Evolutionary conservation across 2,329 filamentous ascomycete species (phyloP), one percentile per base, ranked within the genome.

Genomic region (Colletotrichum tropicicola): DNA sequence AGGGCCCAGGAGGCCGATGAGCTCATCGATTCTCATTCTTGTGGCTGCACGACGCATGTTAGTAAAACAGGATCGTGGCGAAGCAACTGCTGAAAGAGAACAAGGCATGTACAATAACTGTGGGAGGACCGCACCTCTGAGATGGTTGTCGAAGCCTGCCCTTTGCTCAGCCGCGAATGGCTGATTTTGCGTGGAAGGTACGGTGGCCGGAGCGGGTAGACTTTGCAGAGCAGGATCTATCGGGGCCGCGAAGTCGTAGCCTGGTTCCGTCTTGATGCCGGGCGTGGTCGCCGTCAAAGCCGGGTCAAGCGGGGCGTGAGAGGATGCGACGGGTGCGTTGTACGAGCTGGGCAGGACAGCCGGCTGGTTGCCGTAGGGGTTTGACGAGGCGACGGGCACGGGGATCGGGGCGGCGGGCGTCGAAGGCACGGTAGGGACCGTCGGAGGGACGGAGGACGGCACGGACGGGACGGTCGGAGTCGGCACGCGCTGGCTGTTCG

Each of bases 1-100:
- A 56, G 87, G 84, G 70, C 89, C 87, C 66, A 91, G 83, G 69
- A 83, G 75, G 66, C 80, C 78, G 71, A 94, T 88, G 43, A 96
- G 88, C 71, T 94, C 91, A 75, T 90, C 87, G 72, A 96, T 88
- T 73, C 86, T 88, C 78, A 93, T 90, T 74, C 85, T 89, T 79
- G 86, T 87, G 75, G 84, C 87, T 88, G 77, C 68, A 76, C 67
- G 67, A 70, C 69, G 72, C 73, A 73, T 73, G 79, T 87, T 76
- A 87, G 83, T 75, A 71, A 73, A 70, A 70, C 68, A 73, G 67
- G 71, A 64, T 68, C n/a, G 68, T 62, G 70, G 68, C 66, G 69
- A 56, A 59, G 49, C 49, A 23, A 65, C 48, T 25, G 61, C 61
- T 61, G 72, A 78, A 78, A 70, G 77, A 71, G 70, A 71, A 79